Conservation (phyloP, 768 basidiomycete species). For the Xerocomellus intermedius region DNA sequence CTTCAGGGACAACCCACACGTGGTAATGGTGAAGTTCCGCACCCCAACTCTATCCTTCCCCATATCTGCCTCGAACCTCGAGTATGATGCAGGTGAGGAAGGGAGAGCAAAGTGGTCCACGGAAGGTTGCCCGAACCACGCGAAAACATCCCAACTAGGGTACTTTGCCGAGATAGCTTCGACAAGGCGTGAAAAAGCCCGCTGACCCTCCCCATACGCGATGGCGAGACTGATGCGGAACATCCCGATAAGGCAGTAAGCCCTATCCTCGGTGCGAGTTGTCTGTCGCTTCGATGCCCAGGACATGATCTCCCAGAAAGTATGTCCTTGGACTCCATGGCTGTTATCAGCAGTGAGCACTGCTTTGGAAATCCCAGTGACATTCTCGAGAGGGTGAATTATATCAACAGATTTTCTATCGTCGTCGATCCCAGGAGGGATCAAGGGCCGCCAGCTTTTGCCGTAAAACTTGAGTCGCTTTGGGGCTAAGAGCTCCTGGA, state of each 20-base stretch:
- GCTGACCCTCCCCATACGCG: conserved; percentile 21
- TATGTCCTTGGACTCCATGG: neutral
- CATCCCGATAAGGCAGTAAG: conserved; percentile 22
- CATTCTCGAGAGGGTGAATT: neutral
- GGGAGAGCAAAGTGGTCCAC: conserved; percentile 12
- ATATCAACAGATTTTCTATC: neutral
- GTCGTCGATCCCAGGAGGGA: neutral
- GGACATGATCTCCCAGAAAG: conserved; percentile 11
- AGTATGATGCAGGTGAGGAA: conserved; percentile 8
- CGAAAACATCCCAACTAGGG: conserved; percentile 13
- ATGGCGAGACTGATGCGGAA: conserved; percentile 18
- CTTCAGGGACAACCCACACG: neutral
- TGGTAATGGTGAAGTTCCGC: neutral
- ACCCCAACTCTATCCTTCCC: neutral
- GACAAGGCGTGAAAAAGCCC: conserved; percentile 22
- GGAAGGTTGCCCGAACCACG: conserved; percentile 13
- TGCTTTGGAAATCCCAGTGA: conserved; percentile 2
- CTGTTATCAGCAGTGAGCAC: neutral
- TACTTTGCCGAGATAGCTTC: neutral
- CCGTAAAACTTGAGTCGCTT: conserved; percentile 17
- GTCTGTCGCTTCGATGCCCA: conserved; percentile 25
- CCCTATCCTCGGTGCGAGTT: conserved; percentile 20
- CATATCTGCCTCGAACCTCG: neutral
- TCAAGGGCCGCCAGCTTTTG: conserved; percentile 8
- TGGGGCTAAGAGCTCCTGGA: conserved; percentile 15